Evolutionary conservation across 1,139 yeast species (phyloP), one percentile per base, ranked within the genome.

Genomic region (Scheffersomyces cryptocercus): DNA sequence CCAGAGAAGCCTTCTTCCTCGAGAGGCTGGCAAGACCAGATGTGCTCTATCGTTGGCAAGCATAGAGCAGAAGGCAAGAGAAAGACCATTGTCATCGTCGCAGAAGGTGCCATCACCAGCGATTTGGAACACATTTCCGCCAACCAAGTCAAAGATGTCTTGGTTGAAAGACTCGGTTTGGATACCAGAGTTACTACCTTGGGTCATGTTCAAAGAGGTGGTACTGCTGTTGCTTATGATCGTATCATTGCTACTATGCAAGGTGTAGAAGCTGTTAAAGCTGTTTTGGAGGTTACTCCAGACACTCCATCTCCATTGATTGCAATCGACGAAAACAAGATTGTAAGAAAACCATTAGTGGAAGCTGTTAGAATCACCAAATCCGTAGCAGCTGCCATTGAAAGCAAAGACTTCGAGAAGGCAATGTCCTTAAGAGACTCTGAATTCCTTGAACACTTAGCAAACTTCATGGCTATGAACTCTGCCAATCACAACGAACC

Each of bases 171-270:
- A 4, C 76, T 91, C 52, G 96, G 96, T 6, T 77, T 93, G 44
- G 99, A 93, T 61, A 91, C 98, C 15, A 82, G 99, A 67, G 85
- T 91, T 57, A 93, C 99, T 40, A 89, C 95, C 24, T 76, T 93
- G 54, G 99, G 99, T 35, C 99, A 93, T 64, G 97, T 93, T 40
- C 99, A 93, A 74, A 84, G 99, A 70, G 99, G 99, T 70, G 99
- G 99, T 64, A 79, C 95, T 36, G 97, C 99, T 3, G 97, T 90
- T 44, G 97, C 98, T 3, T 85, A 75, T 61, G 99, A 93, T 65
- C 81, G 99, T 59, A 69, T 87, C 62, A 70, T 93, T 52, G 97
- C 97, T 29, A 91, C 99, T 16, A 66, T 91, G 55, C 99, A 93
- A 74, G 99, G 99, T 65, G 97, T 91, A 29, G 98, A 91, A 61